Evolutionary conservation across 352 stramenopile species (phyloP).

Genomic region (Pythium insidiosum): DNA sequence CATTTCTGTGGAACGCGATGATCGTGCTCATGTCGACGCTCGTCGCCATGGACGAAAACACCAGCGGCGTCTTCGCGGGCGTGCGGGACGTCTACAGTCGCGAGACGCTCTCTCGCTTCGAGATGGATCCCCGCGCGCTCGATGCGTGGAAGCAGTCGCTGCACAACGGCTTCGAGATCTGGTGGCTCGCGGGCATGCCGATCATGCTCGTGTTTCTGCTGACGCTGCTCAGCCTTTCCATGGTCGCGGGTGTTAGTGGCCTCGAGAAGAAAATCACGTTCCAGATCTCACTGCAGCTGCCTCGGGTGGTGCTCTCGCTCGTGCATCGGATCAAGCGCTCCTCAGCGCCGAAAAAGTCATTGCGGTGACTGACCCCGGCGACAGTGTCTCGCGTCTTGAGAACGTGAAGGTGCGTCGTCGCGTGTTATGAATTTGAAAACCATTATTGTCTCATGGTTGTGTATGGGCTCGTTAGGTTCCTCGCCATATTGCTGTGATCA

Average conservation of each 20-base stretch:
- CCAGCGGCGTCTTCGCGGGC: no score
- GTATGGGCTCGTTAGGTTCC: constrained; percentile 46
- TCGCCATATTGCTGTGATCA: constrained; percentile 93
- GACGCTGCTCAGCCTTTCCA: constrained; percentile 65
- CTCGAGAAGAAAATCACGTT: constrained; percentile 31
- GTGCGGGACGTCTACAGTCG: no score
- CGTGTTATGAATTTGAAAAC: neutral
- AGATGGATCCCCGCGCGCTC: no score
- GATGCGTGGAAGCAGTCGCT: constrained; percentile 38
- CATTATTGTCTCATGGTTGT: neutral
- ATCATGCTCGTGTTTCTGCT: constrained; percentile 62
- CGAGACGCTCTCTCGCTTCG: no score
- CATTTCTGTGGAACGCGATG: no score
- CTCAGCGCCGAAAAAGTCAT: no score
- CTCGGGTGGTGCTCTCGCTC: constrained; percentile 6
- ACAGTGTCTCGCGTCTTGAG: neutral
- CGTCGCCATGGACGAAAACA: no score
- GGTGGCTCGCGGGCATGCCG: constrained; percentile 79
- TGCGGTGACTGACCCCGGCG: no score
- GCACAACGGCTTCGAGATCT: constrained; percentile 83
- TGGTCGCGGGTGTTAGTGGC: constrained; percentile 43
- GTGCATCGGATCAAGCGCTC: no score
- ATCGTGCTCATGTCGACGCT: no score
- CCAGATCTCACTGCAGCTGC: constrained; percentile 13
- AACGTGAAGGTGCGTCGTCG: no score